Percentiles rank a stretch among this genome's conserved stretches.
Conservation (phyloP, 352 stramenopile species). For the Phytopythium helicoides region DNA sequence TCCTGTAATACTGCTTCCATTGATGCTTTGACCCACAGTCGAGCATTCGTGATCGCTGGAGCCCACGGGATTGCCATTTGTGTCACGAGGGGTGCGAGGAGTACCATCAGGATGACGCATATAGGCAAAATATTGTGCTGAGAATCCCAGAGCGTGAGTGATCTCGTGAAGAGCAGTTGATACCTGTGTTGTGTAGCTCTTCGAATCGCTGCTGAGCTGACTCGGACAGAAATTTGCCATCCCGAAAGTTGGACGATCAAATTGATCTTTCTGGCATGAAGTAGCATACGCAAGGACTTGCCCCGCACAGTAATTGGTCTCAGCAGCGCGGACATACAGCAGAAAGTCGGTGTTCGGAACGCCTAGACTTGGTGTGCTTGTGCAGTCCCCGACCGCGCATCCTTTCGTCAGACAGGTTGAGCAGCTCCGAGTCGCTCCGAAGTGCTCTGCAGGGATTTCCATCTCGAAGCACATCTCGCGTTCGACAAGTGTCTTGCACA, state of each 20-base stretch:
- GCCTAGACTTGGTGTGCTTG: slow-evolving; percentile 26
- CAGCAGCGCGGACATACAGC: slow-evolving; percentile 59
- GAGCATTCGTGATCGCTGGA: neutral
- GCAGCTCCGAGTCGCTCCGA: slow-evolving; percentile 47
- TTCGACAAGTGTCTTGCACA: slow-evolving; percentile 52
- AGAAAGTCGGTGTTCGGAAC: slow-evolving; percentile 61
- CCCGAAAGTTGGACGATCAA: slow-evolving; percentile 78
- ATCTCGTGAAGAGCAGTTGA: slow-evolving; percentile 81
- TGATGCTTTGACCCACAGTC: neutral
- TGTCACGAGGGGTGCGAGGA: slow-evolving; percentile 55
- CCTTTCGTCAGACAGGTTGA: slow-evolving; percentile 34
- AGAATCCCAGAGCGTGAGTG: slow-evolving; percentile 79
- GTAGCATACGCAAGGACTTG: slow-evolving; percentile 71
- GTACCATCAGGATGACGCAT: slow-evolving; percentile 71
- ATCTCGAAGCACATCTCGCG: slow-evolving; percentile 73
- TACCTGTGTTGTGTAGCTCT: slow-evolving; percentile 63
- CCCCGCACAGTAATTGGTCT: slow-evolving; percentile 45
- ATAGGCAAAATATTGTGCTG: slow-evolving; percentile 66
- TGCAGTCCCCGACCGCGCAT: slow-evolving; percentile 42
- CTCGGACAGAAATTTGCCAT: slow-evolving; percentile 84
- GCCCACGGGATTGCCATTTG: slow-evolving; percentile 27
- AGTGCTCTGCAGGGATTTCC: slow-evolving; percentile 60
- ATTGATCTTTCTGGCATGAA: slow-evolving; percentile 84
- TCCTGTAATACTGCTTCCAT: slow-evolving; percentile 5
- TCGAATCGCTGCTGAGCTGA: slow-evolving; percentile 50